phyloP scores from a whole-genome alignment of 2,329 filamentous ascomycete genomes.

The Aureobasidium sp. region DNA sequence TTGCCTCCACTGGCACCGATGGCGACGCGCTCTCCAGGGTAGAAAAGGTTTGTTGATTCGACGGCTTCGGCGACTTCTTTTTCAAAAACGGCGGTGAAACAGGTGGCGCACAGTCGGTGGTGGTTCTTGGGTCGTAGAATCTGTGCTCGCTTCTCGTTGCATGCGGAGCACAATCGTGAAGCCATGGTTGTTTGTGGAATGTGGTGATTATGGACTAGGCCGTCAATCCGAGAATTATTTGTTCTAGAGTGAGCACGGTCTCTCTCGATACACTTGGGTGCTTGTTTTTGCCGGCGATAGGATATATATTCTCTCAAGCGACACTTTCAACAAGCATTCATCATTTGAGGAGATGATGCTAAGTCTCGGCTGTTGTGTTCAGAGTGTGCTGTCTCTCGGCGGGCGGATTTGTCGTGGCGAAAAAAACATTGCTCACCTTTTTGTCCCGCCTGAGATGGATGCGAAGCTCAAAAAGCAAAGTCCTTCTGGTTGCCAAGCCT shows the following conservation, averaged over 20 bases:
- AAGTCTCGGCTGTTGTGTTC: background rate
- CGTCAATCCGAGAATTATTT: background rate
- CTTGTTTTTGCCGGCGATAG: background rate
- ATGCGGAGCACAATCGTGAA: constrained; percentile 66
- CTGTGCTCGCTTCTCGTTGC: constrained; percentile 67
- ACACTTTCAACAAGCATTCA: background rate
- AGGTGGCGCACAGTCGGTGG: constrained; percentile 82
- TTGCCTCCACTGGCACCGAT: constrained; percentile 97
- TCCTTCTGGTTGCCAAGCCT: background rate
- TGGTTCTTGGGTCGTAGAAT: constrained; percentile 94
- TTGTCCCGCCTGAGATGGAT: background rate
- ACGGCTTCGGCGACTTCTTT: constrained; percentile 93
- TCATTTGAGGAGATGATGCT: background rate
- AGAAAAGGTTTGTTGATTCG: constrained; percentile 69
- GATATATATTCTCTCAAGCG: background rate
- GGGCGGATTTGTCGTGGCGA: background rate
- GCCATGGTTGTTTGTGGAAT: constrained; percentile 49
- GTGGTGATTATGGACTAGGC: background rate
- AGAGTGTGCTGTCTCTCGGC: background rate
- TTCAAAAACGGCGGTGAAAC: constrained; percentile 84
- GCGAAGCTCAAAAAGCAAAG: background rate
- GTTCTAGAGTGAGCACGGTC: background rate
- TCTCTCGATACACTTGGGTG: background rate
- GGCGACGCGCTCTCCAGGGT: constrained; percentile 74
- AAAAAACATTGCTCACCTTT: background rate